phyloP scores from a whole-genome alignment of 1,284 basidiomycete species.

The Heterobasidion parviporum region DNA sequence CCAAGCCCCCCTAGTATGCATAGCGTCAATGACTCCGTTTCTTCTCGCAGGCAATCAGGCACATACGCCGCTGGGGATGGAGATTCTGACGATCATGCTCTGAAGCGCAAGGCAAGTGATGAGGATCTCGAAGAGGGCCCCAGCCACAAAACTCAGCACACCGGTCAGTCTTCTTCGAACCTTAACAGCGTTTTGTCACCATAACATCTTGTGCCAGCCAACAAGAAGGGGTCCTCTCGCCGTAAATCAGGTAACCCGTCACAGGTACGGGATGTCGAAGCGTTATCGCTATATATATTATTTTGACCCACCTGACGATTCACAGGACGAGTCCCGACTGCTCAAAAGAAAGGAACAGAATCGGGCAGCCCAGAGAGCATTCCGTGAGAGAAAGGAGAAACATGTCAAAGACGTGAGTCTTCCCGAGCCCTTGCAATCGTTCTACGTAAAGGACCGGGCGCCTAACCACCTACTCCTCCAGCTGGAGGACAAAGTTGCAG shows the following conservation, averaged over 20 bases:
- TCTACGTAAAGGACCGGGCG: conserved; percentile 7
- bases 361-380: conserved; percentile 77
- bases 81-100: conserved; percentile 33
- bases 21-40: conserved; percentile 20
- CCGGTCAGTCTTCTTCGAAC: conserved; percentile 30
- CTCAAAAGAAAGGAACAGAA: conserved; percentile 85
- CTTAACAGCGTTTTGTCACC: conserved; percentile 2
- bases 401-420: conserved; percentile 78
- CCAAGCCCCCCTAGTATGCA: conserved; percentile 57
- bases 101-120: conserved; percentile 70
- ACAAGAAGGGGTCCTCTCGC: conserved; percentile 22
- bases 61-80: conserved; percentile 17
- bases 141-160: conserved; percentile 58
- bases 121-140: conserved; percentile 49
- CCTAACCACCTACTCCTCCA: conserved; percentile 20
- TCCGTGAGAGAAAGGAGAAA: conserved; percentile 81
- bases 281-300: background rate
- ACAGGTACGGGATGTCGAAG: conserved; percentile 17
- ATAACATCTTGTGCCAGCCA: conserved; percentile 3
- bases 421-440: background rate
- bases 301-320: background rate
- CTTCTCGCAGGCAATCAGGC: conserved; percentile 24
- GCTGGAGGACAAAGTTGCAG: conserved; percentile 79
- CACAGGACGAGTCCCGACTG: conserved; percentile 64
- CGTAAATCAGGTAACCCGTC: conserved; percentile 33